Evolutionary conservation across 306 rosid species (phyloP).

Genomic region (Neltuma alba): DNA sequence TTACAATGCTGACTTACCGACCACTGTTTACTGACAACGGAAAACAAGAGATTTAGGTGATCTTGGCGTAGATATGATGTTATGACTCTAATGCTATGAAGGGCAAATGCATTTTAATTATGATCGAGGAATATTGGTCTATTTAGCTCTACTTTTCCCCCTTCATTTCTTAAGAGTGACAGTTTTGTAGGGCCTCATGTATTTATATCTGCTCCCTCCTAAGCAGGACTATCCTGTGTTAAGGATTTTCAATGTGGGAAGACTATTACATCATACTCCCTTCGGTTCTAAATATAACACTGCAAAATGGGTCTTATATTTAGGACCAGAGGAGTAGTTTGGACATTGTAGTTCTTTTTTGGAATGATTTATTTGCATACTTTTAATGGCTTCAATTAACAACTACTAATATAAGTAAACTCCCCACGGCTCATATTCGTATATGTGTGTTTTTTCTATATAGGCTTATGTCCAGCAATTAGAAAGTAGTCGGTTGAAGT

Average conservation of each 20-base stretch:
- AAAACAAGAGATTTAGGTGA: background rate
- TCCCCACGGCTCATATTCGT: background rate
- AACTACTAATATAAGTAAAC: background rate
- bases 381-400: background rate
- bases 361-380: background rate
- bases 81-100: background rate
- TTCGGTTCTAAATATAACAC: too few relatives aligned
- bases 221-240: background rate
- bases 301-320: too few relatives aligned
- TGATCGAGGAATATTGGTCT: background rate
- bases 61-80: background rate
- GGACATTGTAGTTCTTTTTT: background rate
- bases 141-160: background rate
- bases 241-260: background rate
- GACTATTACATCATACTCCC: background rate
- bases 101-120: background rate
- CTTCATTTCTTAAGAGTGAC: background rate
- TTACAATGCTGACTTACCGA: background rate
- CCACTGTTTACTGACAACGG: background rate
- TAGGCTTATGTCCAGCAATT: slow-evolving; percentile 91
- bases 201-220: background rate
- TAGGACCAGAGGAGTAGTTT: too few relatives aligned
- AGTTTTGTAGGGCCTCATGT: background rate
- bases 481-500: slow-evolving; percentile 85
- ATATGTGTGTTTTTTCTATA: background rate